Evolutionary conservation across 345 rosid species (phyloP), one percentile per base, ranked within the genome.

Genomic region (Euphorbia pulcherrima): DNA sequence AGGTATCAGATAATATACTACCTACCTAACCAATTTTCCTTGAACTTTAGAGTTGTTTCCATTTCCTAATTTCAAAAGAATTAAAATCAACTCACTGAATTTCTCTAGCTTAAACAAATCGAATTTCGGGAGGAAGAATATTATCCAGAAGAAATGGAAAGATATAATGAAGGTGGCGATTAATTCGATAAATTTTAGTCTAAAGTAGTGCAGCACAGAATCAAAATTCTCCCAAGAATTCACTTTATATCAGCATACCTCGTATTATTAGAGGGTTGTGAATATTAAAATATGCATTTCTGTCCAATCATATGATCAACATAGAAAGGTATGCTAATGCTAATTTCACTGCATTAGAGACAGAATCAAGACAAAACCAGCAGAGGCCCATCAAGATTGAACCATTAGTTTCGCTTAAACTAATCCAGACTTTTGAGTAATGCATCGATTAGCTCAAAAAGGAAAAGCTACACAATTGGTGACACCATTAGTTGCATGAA

Each of bases 221-320:
- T 37, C 48, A 23, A 54, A 4, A 68, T 68, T 18, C 50, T 59
- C 44, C 41, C 64, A 6, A 35, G 17, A 23, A 5, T 8, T 4
- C 70, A 27, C 70, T 71, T 71, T 71, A 14, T 20, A 54, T 54
- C 28, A 44, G 39, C 28, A 50, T n/a, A 51, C 27, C 55, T 13
- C 47, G 28, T 37, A 37, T 30, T 64, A 64, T 46, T 64, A 33
- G 29, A 63, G 33, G 26, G 14, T 14, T 59, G 66, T 66, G 14
- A 20, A 39, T 6, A 39, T 27, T 39, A 61, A 60, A 11, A 18
- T 6, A 11, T 44, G 60, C 29, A 46, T 48, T 64, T 44, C 71
- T 60, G 76, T 67, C 76, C 60, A 60, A 67, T 66, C 76, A 73
- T 55, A 66, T 52, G 28, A 67, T 73, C 67, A 51, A 21, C 33